Base-by-base conservation (phyloP, 371 early-diverging fungal species). In the Mucor racemosus region DNA sequence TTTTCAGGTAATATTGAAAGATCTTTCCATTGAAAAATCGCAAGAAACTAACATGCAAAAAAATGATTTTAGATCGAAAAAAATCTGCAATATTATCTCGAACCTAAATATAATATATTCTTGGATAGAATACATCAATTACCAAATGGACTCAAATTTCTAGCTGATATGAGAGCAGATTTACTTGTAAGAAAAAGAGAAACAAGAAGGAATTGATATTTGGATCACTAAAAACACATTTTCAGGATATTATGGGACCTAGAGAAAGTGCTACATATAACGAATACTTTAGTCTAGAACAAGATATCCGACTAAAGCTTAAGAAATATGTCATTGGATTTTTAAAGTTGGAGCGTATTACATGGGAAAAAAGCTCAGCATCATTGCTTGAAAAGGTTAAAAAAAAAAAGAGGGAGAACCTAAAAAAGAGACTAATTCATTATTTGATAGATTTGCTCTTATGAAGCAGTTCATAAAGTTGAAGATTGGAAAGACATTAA, bases 391-490 rank as follows among this genome's bases (percentile, higher is more conserved):
- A 95, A 75, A 92, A 91, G 79, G 91, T 91, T 68, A 44, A 48
- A 5, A n/a, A 21, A 58, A 31, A 50, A 38, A 38, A 1, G 38
- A 50, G 21, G 11, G 11, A 21, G 13, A 50, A n/a, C 3, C 10
- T 19, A 50, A 50, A 21, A 3, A 19, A 46, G 21, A 46, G 42
- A 42, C 15, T 5, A 26, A 26, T 26, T 3, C 26, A 26, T 26
- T 26, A 26, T 26, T 26, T 26, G 26, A 26, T 64, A 91, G 90
- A 81, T 93, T 35, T 86, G 85, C 13, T 69, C 84, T 54, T 92
- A 95, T 72, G 96, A 95, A 72, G 90, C 92, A 0, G 95, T 95
- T 1, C 96, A 95, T 72, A 85, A 90, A 14, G 87, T 95, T 34
- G 77, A 80, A 62, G 85, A 88, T 13, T 90, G 91, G 87, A 75